Evolutionary conservation across 805 yeast genomes (phyloP), one percentile per base, ranked within the genome.

Genomic region (Hermanozyma aechmeae): DNA sequence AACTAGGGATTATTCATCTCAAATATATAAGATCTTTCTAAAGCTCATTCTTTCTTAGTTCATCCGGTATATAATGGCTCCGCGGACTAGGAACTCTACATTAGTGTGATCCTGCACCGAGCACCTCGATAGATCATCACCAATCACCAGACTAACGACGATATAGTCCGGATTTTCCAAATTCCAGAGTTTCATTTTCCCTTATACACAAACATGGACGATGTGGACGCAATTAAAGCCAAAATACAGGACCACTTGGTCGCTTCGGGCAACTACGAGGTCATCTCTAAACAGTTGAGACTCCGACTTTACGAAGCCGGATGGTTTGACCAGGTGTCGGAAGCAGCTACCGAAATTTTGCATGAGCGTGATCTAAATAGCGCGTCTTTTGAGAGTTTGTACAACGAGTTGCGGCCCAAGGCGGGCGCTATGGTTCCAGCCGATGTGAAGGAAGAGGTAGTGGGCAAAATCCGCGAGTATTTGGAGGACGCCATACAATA

Each of bases 301-400:
- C 65, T 76, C 31, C 73, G 71, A 44, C 65, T 87, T 8, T 68
- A 75, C 29, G 80, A 81, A 46, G 68, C 79, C 1, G 96, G 96
- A 5, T 87, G 96, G 96, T 74, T 73, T 35, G 94, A 84, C 42
- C 67, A 77, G 31, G 76, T 87, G 16, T 65, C 73, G 26, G 68
- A 66, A 23, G 41, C 79, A 24, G 80, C 93, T 3, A 51, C 52
- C 27, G 46, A 37, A 34, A 69, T 55, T 50, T 68, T 68, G 46
- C 58, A 65, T n/a, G 50, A 57, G 16, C 42, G 50, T n/a, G 43
- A 37, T 13, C 25, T 31, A 12, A 37, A 31, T 5, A 31, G 29
- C 16, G 62, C 71, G 9, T 76, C 64, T 38, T 77, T 77, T 37
- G 71, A 69, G 3, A 62, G 62, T 22, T 49, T 83, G 10, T 58